Evolutionary conservation across 768 basidiomycete genomes (phyloP), one percentile per base, ranked within the genome.

Genomic region (Vararia minispora): DNA sequence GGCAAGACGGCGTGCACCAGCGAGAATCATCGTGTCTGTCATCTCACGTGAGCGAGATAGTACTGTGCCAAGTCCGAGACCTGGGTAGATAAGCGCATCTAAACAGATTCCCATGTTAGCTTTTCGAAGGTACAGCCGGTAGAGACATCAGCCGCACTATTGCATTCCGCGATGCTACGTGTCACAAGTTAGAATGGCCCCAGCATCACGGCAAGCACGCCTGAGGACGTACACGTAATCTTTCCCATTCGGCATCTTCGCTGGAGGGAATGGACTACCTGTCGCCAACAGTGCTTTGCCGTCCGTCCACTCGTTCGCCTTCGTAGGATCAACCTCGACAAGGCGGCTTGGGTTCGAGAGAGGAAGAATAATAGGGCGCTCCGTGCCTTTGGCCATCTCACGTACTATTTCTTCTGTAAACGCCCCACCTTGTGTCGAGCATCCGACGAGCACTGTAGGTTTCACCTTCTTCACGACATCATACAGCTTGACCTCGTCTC

Each of bases 1-100:
- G 0, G 87, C 84, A 26, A 92, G 77, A 10, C 77, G 71, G 20
- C 64, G 68, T 0, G 85, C 76, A 7, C 83, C 88, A 2, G 81
- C 81, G 28, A 88, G 76, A 55, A 92, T 82, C 89, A 92, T 90
- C n/a, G 68, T 72, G 56, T 89, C 84, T 1, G 83, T 79, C 49
- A 92, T 66, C 6, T 53, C 58, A 5, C 70, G 64, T 0, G 83
- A 75, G 42, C 76, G 63, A 8, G 75, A 63, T 18, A 88, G 62
- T 49, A 90, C 76, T 27, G 83, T 70, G 25, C 88, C 88, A 43
- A 85, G 77, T 6, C 86, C 87, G 23, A 91, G 70, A 18, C 85
- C 89, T 3, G 88, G 87, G 57, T 88, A 90, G 35, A 90, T 79
- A 5, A 89, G 65, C 0, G 81, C 80, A 49, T 85, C 72, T 75